Conservation (phyloP, 768 basidiomycete genomes). For the Rhodotorula babjevae region DNA sequence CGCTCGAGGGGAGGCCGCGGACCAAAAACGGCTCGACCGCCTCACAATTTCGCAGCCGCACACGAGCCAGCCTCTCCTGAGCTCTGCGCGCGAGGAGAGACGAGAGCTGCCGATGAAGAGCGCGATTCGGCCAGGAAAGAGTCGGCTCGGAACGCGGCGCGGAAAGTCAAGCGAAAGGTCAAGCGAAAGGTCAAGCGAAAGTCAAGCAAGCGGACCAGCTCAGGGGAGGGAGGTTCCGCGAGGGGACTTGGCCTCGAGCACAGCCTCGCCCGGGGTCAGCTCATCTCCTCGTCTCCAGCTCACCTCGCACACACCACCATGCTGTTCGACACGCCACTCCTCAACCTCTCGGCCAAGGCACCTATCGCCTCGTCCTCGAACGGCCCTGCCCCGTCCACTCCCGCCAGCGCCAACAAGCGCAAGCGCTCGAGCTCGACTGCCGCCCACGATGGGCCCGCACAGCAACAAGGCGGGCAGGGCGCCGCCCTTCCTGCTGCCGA, state of each 20-base stretch:
- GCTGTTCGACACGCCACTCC: slow-evolving; percentile 38
- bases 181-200: too few relatives aligned
- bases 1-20: neutral
- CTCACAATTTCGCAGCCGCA: too few relatives aligned
- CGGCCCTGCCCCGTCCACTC: neutral
- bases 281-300: neutral
- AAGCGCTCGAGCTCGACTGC: slow-evolving; percentile 9
- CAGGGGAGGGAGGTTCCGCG: too few relatives aligned
- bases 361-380: slow-evolving; percentile 13
- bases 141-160: too few relatives aligned
- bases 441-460: neutral
- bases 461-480: slow-evolving; percentile 45
- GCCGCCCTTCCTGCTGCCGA: slow-evolving; percentile 47
- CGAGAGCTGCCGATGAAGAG: too few relatives aligned
- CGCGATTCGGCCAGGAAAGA: too few relatives aligned
- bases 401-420: slow-evolving; percentile 25
- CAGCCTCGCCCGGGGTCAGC: too few relatives aligned
- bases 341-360: slow-evolving; percentile 7
- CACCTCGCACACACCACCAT: neutral
- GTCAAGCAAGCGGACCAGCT: too few relatives aligned
- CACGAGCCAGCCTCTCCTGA: too few relatives aligned
- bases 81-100: too few relatives aligned
- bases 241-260: neutral
- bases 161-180: too few relatives aligned
- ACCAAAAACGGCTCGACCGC: too few relatives aligned